These are phyloP conservation scores for Alternaria viburni DNA, from an alignment of 2,329 filamentous ascomycete species.

Conservation along the genomic window DNA sequence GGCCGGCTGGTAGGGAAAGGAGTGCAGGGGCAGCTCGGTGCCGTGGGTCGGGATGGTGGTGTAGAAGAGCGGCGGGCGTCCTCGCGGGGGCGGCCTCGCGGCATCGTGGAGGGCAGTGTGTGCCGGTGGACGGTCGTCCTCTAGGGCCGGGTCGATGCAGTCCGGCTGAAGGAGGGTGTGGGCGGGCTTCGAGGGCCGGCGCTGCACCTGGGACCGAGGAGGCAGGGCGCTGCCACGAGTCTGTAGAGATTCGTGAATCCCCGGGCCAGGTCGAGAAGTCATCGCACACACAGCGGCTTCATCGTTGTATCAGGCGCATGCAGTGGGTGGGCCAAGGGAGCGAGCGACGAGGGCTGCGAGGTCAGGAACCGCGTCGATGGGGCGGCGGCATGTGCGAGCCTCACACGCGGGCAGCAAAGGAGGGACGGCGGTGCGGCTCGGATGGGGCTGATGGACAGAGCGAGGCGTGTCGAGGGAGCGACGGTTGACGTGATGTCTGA, in stretches of 20 bases:
- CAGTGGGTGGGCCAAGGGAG: constrained; percentile 27
- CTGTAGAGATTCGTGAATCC: constrained; percentile 48
- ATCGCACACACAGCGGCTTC: constrained; percentile 50
- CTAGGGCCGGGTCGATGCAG: constrained; percentile 44
- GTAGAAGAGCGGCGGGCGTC: constrained; percentile 48
- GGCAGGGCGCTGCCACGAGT: constrained; percentile 43
- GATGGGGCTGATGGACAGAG: constrained; percentile 7
- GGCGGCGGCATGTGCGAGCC: constrained; percentile 17
- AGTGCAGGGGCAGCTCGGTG: constrained; percentile 26
- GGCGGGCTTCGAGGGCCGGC: constrained; percentile 36
- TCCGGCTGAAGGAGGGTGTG: constrained; percentile 37
- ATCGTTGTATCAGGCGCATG: constrained; percentile 45
- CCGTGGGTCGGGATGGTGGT: constrained; percentile 20
- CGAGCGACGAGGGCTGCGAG: constrained; percentile 17
- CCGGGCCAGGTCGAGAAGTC: constrained; percentile 53
- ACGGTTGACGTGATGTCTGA: constrained; percentile 13
- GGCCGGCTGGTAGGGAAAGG: constrained; percentile 28
- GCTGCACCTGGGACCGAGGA: constrained; percentile 35
- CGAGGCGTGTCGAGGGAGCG: background rate
- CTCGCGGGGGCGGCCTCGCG: constrained; percentile 35
- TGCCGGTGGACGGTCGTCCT: constrained; percentile 33
- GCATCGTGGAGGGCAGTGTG: constrained; percentile 31
- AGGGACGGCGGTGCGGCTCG: constrained; percentile 8
- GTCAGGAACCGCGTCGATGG: constrained; percentile 6
- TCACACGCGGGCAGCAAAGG: constrained; percentile 5